A percentile compares a stretch with the other conserved stretches of the same genome.
Conservation (phyloP, 176 grass and related monocot species). For the Phoenix dactylifera region DNA sequence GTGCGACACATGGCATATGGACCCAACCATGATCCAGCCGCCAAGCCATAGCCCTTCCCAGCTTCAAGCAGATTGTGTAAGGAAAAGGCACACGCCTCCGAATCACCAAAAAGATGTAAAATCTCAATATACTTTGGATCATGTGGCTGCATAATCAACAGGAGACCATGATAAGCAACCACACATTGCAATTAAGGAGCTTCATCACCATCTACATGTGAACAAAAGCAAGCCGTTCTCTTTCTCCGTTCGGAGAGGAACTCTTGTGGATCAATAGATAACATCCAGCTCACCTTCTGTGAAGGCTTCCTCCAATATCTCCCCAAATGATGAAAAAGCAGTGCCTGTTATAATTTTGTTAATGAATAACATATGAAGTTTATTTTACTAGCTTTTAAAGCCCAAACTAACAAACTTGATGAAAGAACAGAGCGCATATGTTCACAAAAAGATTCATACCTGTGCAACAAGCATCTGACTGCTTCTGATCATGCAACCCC, state of each 20-base stretch:
- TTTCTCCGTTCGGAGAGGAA: too few relatives aligned
- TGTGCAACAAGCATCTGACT: slow-evolving; percentile 97
- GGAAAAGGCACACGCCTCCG: slow-evolving; percentile 58
- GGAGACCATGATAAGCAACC: slow-evolving; percentile 50
- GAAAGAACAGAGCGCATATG: not conserved
- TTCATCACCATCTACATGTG: slow-evolving; percentile 34
- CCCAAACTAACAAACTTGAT: not conserved
- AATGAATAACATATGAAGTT: slow-evolving; percentile 9
- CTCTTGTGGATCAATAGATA: too few relatives aligned
- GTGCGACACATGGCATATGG: slow-evolving; percentile 94
- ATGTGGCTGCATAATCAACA: slow-evolving; percentile 90
- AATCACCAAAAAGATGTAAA: slow-evolving; percentile 82
- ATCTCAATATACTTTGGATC: slow-evolving; percentile 61
- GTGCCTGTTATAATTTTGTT: slow-evolving; percentile 37
- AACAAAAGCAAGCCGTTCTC: not conserved
- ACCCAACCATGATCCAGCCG: slow-evolving; percentile 84
- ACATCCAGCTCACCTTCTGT: slow-evolving; percentile 48
- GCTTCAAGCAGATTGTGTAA: slow-evolving; percentile 89
- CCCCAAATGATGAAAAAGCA: slow-evolving; percentile 87
- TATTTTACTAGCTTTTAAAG: not conserved
- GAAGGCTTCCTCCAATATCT: slow-evolving; percentile 82
- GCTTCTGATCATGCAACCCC: slow-evolving; percentile 99
- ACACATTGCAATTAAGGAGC: slow-evolving; percentile 38
- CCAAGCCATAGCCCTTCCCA: slow-evolving; percentile 70
- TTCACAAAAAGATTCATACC: slow-evolving; percentile 20